Evolutionary conservation across 2,329 filamentous ascomycete species (phyloP).

Genomic region (Cercospora zeae-maydis): DNA sequence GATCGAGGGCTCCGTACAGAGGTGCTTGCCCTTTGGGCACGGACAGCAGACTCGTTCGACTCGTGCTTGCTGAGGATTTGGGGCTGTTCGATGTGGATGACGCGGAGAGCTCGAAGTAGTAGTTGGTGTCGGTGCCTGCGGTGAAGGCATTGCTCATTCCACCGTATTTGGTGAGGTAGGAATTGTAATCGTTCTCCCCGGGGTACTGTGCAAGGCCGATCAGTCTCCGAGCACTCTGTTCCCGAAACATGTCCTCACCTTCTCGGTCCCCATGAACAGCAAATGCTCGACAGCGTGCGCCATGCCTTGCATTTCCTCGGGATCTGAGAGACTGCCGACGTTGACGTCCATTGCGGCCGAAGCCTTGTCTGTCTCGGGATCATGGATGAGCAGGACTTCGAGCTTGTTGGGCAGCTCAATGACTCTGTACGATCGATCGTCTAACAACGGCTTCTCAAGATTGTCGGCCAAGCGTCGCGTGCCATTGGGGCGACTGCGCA

Average conservation of each 20-base stretch:
- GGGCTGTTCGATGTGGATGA: conserved; percentile 60
- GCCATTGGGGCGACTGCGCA: conserved; percentile 25
- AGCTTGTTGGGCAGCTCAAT: conserved; percentile 80
- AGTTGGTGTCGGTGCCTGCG: conserved; percentile 89
- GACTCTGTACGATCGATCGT: conserved; percentile 84
- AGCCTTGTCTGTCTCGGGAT: conserved; percentile 93
- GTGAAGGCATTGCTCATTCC: conserved; percentile 96
- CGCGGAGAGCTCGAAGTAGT: conserved; percentile 92
- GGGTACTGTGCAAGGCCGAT: conserved; percentile 62
- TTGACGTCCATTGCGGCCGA: conserved; percentile 93
- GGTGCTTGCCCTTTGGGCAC: conserved; percentile 49
- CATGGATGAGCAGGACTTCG: conserved; percentile 88
- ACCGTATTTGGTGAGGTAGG: conserved; percentile 85
- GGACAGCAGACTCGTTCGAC: conserved; percentile 38
- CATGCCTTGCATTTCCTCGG: conserved; percentile 86
- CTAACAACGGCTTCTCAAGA: conserved; percentile 77
- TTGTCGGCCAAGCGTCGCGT: conserved; percentile 55
- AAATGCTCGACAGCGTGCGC: conserved; percentile 95
- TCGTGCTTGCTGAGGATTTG: conserved; percentile 37
- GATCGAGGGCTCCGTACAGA: conserved; percentile 77
- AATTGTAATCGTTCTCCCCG: conserved; percentile 89
- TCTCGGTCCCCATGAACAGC: conserved; percentile 97
- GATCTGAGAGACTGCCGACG: conserved; percentile 92
- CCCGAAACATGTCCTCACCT: conserved; percentile 49
- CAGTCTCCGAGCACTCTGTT: conserved; percentile 11